Conservation (phyloP, 2,329 filamentous ascomycete genomes). For the Fusarium sublunatum region DNA sequence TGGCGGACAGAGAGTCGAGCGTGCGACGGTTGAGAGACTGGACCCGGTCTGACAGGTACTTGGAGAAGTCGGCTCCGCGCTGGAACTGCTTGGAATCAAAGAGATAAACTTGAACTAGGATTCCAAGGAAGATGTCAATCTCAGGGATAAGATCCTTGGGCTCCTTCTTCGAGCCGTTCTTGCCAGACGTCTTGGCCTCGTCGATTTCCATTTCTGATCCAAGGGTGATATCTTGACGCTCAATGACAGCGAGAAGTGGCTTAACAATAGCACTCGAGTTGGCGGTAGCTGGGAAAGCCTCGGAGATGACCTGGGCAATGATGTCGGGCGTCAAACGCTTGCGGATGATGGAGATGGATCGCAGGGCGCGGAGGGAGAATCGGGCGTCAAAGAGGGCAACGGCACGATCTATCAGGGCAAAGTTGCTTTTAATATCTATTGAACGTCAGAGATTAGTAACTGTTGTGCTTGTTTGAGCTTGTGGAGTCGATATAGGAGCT, state of each 20-base stretch:
- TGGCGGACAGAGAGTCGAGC: conserved; percentile 90
- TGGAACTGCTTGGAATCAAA: conserved; percentile 87
- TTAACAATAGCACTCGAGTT: conserved; percentile 74
- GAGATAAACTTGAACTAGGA: conserved; percentile 86
- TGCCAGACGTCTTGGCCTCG: conserved; percentile 62
- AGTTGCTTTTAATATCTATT: conserved; percentile 94
- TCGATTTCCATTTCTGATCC: conserved; percentile 80
- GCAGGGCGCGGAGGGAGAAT: conserved; percentile 92
- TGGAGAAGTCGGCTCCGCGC: conserved; percentile 85
- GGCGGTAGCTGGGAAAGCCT: conserved; percentile 75
- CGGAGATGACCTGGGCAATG: conserved; percentile 81
- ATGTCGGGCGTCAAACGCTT: conserved; percentile 89
- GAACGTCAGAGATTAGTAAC: conserved; percentile 36
- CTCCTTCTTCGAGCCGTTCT: conserved; percentile 72
- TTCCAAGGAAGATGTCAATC: conserved; percentile 88
- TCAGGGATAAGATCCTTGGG: conserved; percentile 85
- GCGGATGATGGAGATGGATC: conserved; percentile 94
- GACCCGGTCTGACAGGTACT: conserved; percentile 83
- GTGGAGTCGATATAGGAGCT: conserved; percentile 4
- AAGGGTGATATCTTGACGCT: conserved; percentile 72
- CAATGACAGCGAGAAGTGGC: conserved; percentile 76
- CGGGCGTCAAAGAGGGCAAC: conserved; percentile 93
- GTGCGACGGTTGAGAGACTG: conserved; percentile 92
- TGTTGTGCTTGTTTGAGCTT: conserved; percentile 4
- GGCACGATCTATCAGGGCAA: conserved; percentile 88